phyloP scores from a whole-genome alignment of 495 filamentous ascomycete species.

The Pseudotulostoma volvatum region DNA sequence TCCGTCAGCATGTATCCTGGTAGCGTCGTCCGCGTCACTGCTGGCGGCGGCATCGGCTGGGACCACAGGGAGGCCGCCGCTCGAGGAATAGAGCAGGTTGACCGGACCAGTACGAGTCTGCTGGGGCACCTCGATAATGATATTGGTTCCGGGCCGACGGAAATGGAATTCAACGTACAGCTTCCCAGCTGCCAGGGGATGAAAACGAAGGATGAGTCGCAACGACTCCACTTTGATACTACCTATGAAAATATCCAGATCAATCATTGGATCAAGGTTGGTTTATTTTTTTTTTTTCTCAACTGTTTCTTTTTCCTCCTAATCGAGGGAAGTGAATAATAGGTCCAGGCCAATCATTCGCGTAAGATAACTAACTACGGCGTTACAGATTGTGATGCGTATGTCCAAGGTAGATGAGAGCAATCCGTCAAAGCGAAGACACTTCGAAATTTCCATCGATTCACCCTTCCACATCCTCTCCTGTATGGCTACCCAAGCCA shows the following conservation, averaged over 20 bases:
- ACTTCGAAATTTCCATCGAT: slow-evolving; percentile 98
- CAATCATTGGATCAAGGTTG: slow-evolving; percentile 97
- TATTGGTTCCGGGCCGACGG: slow-evolving; percentile 63
- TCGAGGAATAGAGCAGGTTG: slow-evolving; percentile 39
- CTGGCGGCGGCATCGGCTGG: slow-evolving; percentile 66
- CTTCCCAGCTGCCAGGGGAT: slow-evolving; percentile 83
- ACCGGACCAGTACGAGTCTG: slow-evolving; percentile 45
- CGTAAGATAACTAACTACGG: slow-evolving; percentile 5
- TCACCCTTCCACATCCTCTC: slow-evolving; percentile 92
- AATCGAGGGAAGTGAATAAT: too few relatives aligned
- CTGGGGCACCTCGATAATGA: slow-evolving; percentile 62
- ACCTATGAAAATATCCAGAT: slow-evolving; percentile 95
- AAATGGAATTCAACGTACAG: slow-evolving; percentile 95
- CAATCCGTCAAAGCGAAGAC: slow-evolving; percentile 68
- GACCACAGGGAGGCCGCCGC: slow-evolving; percentile 43
- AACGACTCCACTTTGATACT: slow-evolving; percentile 78
- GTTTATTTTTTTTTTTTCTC: slow-evolving; percentile 5
- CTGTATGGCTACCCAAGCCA: slow-evolving; percentile 82
- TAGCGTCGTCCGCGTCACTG: slow-evolving; percentile 61
- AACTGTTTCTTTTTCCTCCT: not conserved
- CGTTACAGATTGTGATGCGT: slow-evolving; percentile 75
- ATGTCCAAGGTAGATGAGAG: slow-evolving; percentile 73
- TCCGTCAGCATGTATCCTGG: slow-evolving; percentile 61
- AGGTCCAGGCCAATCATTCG: too few relatives aligned
- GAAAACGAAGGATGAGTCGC: slow-evolving; percentile 53